These are phyloP conservation scores for Ophiostoma angusticollis DNA, from an alignment of 2,329 filamentous ascomycete genomes.

Conservation along the genomic window DNA sequence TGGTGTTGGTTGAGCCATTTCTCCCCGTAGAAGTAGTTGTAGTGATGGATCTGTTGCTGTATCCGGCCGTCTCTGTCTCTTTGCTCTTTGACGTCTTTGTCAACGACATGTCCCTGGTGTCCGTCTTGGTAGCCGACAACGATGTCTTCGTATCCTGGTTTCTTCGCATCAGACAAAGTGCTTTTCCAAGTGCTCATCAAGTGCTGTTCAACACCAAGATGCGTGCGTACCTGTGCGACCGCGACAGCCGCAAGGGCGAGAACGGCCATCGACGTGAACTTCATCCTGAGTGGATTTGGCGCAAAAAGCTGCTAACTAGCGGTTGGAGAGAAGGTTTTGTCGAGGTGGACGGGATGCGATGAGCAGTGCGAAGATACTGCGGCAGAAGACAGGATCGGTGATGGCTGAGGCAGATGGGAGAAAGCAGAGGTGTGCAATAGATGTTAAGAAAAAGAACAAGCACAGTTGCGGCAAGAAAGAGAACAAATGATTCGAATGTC, in stretches of 20 bases:
- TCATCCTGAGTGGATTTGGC: conserved; percentile 6
- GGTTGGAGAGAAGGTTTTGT: background rate
- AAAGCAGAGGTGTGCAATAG: no score
- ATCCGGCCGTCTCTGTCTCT: background rate
- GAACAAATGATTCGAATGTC: no score
- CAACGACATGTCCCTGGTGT: conserved; percentile 6
- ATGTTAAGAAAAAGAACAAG: no score
- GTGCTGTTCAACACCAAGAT: no score
- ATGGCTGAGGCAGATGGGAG: no score
- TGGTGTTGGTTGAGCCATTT: conserved; percentile 4
- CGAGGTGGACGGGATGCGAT: background rate
- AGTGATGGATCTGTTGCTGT: background rate
- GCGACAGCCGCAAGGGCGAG: conserved; percentile 11
- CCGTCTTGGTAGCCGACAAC: conserved; percentile 3
- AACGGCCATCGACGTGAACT: conserved; percentile 6
- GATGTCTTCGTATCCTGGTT: conserved; percentile 3
- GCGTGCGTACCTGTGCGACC: conserved; percentile 9
- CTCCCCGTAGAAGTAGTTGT: background rate
- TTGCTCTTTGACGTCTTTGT: conserved; percentile 2
- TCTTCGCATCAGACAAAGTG: background rate
- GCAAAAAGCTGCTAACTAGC: background rate
- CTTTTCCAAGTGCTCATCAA: no score
- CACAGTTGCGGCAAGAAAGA: no score
- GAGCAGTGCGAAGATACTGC: no score
- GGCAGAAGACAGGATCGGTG: no score